Percentiles rank a stretch among this genome's conserved stretches.
Evolutionary conservation across 192 early-diverging fungal genomes (phyloP).

Genomic region (Gonapodya sp.): DNA sequence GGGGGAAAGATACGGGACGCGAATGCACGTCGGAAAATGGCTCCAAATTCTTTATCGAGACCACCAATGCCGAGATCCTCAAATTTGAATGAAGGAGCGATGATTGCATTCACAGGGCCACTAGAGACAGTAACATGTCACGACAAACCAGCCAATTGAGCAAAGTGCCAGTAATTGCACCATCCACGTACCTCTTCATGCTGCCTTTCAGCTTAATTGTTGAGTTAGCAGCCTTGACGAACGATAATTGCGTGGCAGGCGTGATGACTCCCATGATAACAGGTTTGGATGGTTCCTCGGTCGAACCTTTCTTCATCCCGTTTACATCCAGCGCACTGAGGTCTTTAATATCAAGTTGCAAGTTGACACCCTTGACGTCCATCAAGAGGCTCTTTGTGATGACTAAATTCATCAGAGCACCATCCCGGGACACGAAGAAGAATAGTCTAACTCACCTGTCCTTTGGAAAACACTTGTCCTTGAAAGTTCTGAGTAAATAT

Average conservation of each 20-base stretch:
- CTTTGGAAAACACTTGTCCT: constrained; percentile 69
- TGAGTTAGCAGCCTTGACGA: constrained; percentile 62
- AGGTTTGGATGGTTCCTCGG: background rate
- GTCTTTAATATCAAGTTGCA: constrained; percentile 36
- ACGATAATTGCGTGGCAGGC: constrained; percentile 54
- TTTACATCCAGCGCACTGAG: constrained; percentile 30
- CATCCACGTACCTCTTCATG: constrained; percentile 32
- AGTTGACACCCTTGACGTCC: constrained; percentile 70
- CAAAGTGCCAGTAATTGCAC: constrained; percentile 11
- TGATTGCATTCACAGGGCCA: constrained; percentile 59
- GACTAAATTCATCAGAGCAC: background rate
- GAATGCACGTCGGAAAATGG: constrained; percentile 94
- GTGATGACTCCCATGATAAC: constrained; percentile 61
- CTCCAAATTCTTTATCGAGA: constrained; percentile 84
- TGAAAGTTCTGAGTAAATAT: constrained; percentile 54
- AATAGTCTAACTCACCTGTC: constrained; percentile 38
- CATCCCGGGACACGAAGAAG: background rate
- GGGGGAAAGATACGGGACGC: constrained; percentile 95
- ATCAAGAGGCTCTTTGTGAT: constrained; percentile 42
- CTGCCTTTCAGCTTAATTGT: constrained; percentile 64
- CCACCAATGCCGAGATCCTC: constrained; percentile 98
- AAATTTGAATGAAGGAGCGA: constrained; percentile 92
- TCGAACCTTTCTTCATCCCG: constrained; percentile 24
- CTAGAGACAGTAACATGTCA: constrained; percentile 22
- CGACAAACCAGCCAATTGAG: constrained; percentile 6